These are phyloP conservation scores for Quercus variabilis DNA, from an alignment of 306 rosid species.

Conservation along the genomic window DNA sequence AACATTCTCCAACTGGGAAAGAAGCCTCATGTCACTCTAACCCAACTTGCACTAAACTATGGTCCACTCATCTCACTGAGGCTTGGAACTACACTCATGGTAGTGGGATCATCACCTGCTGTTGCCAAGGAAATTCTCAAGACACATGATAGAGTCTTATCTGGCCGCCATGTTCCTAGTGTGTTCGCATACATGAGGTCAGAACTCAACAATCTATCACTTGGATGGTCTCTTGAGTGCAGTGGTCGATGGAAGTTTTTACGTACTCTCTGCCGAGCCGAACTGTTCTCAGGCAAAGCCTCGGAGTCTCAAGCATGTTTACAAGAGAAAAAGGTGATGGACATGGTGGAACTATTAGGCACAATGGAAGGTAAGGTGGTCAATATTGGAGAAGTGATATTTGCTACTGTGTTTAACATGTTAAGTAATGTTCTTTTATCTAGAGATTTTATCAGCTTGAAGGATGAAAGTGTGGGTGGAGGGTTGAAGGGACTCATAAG, in stretches of 20 bases:
- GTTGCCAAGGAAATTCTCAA: conserved; percentile 21
- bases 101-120: neutral
- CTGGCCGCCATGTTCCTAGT: no score
- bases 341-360: conserved; percentile 7
- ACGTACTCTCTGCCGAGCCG: no score
- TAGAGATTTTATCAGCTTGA: neutral
- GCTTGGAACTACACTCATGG: conserved; percentile 11
- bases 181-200: neutral
- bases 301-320: neutral
- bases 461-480: neutral
- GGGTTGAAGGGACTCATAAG: neutral
- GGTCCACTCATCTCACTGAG: neutral
- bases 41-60: neutral
- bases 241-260: neutral
- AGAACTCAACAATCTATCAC: neutral
- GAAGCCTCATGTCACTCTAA: neutral
- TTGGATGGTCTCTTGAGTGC: conserved; percentile 11
- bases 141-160: conserved; percentile 4
- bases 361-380: no score
- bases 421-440: conserved; percentile 1
- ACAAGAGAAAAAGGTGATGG: conserved; percentile 6
- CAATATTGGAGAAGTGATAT: no score
- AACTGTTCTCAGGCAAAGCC: no score
- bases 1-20: conserved; percentile 5
- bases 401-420: no score